Evolutionary conservation across 2,329 filamentous ascomycete species (phyloP).

Genomic region (Ceratocystis cubensis): DNA sequence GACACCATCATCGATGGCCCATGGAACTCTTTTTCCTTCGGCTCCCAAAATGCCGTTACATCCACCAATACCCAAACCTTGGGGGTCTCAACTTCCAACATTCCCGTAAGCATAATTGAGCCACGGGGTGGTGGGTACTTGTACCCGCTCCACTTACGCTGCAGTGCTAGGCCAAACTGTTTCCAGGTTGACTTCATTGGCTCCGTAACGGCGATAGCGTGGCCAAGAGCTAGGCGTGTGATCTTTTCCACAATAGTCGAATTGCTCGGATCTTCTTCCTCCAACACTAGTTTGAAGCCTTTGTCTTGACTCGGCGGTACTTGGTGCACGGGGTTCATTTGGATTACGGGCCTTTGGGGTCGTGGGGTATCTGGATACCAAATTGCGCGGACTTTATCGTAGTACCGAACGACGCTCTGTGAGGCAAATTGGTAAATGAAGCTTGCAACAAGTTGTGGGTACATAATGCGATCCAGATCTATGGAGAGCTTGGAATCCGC

Average conservation of each 20-base stretch:
- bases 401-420: not conserved
- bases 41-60: conserved; percentile 38
- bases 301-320: conserved; percentile 5
- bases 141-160: conserved; percentile 31
- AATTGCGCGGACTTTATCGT: conserved; percentile 17
- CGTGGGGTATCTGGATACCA: conserved; percentile 16
- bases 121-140: conserved; percentile 34
- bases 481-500: conserved; percentile 16
- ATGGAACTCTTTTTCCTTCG: conserved; percentile 33
- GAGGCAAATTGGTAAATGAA: conserved; percentile 10
- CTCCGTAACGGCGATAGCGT: conserved; percentile 21
- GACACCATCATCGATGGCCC: conserved; percentile 12
- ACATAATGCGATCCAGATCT: conserved; percentile 19
- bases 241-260: conserved; percentile 19
- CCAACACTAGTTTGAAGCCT: conserved; percentile 11
- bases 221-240: conserved; percentile 22
- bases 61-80: conserved; percentile 34
- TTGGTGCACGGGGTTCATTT: conserved; percentile 12
- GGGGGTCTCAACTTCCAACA: conserved; percentile 35
- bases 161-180: conserved; percentile 21
- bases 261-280: conserved; percentile 15
- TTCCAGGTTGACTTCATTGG: conserved; percentile 21
- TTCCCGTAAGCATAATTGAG: conserved; percentile 34
- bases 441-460: conserved; percentile 18
- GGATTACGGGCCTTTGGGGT: conserved; percentile 13